Percentiles rank a stretch among this genome's conserved stretches.
Evolutionary conservation across 768 basidiomycete species (phyloP).

Genomic region (Trametes meyenii): DNA sequence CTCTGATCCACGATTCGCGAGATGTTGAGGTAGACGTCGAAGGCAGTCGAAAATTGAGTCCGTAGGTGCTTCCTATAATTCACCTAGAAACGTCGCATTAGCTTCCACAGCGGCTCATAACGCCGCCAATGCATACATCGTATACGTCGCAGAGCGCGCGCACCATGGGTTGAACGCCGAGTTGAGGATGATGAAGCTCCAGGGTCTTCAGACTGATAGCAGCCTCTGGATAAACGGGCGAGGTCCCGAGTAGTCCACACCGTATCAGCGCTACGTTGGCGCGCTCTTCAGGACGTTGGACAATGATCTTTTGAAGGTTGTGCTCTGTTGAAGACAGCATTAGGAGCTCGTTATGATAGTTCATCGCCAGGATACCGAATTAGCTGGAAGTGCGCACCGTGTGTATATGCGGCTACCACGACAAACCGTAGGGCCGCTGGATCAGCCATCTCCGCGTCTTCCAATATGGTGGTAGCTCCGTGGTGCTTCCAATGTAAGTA

Average conservation of each 20-base stretch:
- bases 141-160: neutral
- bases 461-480: no score
- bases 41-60: conserved; percentile 34
- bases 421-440: no score
- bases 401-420: no score
- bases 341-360: no score
- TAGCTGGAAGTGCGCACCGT: no score
- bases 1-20: conserved; percentile 20
- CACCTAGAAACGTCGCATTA: conserved; percentile 9
- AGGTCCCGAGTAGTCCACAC: neutral
- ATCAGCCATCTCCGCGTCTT: no score
- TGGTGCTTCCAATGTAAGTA: no score
- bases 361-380: no score
- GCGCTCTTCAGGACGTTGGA: neutral
- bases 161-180: neutral
- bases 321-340: no score
- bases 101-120: no score
- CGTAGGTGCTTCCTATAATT: conserved; percentile 17
- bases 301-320: no score
- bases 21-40: conserved; percentile 40
- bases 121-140: neutral
- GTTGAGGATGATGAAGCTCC: neutral
- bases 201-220: neutral
- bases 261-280: neutral
- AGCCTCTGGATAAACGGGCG: neutral